Conservation (phyloP, 2,329 filamentous ascomycete species). For the Metarhizium guizhouense region DNA sequence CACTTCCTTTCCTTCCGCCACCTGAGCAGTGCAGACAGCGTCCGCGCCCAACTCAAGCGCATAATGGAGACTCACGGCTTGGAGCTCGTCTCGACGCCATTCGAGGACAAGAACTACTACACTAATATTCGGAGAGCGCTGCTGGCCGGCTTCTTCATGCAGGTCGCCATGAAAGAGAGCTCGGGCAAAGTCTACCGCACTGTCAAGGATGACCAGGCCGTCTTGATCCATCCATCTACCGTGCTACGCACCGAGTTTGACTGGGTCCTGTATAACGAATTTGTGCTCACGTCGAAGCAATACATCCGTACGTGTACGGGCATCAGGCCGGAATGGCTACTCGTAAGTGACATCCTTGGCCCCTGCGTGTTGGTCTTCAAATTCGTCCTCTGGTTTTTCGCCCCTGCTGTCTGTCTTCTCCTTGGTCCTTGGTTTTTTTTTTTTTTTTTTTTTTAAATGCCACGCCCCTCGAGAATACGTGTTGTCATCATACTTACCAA, state of each 20-base stretch:
- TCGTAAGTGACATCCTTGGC: constrained; percentile 46
- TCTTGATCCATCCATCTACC: constrained; percentile 87
- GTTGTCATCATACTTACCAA: not conserved
- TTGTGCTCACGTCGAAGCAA: constrained; percentile 95
- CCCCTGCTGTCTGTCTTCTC: not conserved
- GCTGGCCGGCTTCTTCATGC: constrained; percentile 97
- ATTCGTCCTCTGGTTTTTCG: not conserved
- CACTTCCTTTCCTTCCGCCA: constrained; percentile 89
- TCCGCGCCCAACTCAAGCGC: constrained; percentile 80
- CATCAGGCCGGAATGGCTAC: constrained; percentile 86
- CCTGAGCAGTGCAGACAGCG: constrained; percentile 86
- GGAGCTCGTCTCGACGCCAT: constrained; percentile 79
- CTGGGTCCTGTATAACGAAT: constrained; percentile 98
- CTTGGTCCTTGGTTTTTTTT: not conserved
- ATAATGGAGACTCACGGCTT: constrained; percentile 94
- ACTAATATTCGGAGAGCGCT: constrained; percentile 91
- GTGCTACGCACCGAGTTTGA: constrained; percentile 83
- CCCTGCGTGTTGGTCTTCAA: not conserved
- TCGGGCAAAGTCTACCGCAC: constrained; percentile 88
- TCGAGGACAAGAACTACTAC: constrained; percentile 96
- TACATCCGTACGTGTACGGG: constrained; percentile 92
- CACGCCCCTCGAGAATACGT: not conserved
- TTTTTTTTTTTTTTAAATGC: not conserved
- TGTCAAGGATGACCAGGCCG: constrained; percentile 91
- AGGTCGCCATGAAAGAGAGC: constrained; percentile 88